These are phyloP conservation scores for Conticribra weissflogii DNA, from an alignment of 108 stramenopile genomes.

Conservation along the genomic window DNA sequence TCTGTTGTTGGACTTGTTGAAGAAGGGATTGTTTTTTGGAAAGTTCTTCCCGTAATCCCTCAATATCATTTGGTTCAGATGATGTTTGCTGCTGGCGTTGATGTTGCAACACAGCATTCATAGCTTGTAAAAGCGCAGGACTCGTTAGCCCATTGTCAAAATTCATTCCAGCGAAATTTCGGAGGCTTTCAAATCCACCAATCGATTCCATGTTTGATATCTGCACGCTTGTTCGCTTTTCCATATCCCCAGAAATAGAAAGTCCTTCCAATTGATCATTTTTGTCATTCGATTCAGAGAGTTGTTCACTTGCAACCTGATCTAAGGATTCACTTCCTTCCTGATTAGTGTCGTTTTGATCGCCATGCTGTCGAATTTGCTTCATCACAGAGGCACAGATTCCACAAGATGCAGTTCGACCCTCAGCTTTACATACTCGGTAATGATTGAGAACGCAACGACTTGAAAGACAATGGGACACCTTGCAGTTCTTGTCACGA, in stretches of 20 bases:
- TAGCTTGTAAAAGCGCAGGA: neutral
- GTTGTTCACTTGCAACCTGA: neutral
- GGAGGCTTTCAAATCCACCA: neutral
- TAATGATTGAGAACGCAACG: slow-evolving; percentile 83
- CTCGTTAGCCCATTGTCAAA: neutral
- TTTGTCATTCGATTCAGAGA: neutral
- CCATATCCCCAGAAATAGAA: neutral
- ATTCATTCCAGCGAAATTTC: neutral
- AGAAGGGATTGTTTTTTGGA: slow-evolving; percentile 34
- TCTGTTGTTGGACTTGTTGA: slow-evolving; percentile 26
- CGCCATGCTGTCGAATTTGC: slow-evolving; percentile 50
- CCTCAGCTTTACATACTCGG: slow-evolving; percentile 70
- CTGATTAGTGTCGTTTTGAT: slow-evolving; percentile 27
- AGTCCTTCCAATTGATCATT: neutral
- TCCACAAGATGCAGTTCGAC: slow-evolving; percentile 65
- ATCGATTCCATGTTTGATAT: neutral
- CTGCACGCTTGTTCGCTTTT: neutral
- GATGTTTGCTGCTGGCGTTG: neutral
- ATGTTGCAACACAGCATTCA: neutral
- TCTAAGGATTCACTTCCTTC: slow-evolving; percentile 1
- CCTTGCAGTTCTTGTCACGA: slow-evolving; percentile 75
- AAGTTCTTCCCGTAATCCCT: neutral
- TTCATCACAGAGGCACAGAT: slow-evolving; percentile 81
- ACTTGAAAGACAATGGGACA: slow-evolving; percentile 77
- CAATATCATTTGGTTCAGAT: neutral